Evolutionary conservation across 2,329 filamentous ascomycete species (phyloP).

Genomic region (Triangularia verruculosa): DNA sequence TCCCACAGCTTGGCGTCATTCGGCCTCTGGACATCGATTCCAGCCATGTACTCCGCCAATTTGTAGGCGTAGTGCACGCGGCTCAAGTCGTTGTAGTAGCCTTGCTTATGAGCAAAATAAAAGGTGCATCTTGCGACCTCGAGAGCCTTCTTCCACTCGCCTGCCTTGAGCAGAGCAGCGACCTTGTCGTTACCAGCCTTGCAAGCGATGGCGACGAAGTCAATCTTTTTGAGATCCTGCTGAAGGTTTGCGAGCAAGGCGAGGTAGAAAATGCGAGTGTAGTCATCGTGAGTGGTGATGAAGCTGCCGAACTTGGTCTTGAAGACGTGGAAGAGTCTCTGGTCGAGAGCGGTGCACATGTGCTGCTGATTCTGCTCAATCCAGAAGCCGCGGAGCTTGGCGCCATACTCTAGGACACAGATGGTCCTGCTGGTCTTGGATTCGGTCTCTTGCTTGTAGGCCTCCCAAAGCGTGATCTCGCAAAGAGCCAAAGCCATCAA

Average conservation of each 20-base stretch:
- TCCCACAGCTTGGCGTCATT: constrained; percentile 34
- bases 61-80: constrained; percentile 44
- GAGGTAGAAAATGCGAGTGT: constrained; percentile 39
- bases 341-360: constrained; percentile 36
- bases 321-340: constrained; percentile 40
- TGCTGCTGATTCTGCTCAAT: constrained; percentile 29
- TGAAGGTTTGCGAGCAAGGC: constrained; percentile 40
- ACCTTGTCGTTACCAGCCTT: constrained; percentile 37
- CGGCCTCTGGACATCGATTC: constrained; percentile 36
- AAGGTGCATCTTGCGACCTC: constrained; percentile 44
- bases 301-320: constrained; percentile 32
- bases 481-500: constrained; percentile 39
- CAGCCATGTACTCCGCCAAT: constrained; percentile 44
- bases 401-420: constrained; percentile 37
- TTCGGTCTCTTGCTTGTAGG: constrained; percentile 33
- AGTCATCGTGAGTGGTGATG: constrained; percentile 30
- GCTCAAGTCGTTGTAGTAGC: constrained; percentile 39
- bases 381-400: constrained; percentile 39
- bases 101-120: constrained; percentile 40
- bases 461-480: constrained; percentile 39
- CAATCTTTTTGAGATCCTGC: constrained; percentile 33
- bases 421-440: constrained; percentile 30
- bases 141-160: constrained; percentile 39
- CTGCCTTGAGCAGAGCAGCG: constrained; percentile 36
- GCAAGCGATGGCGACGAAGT: constrained; percentile 41